Percentiles rank a stretch among this genome's conserved stretches.
phyloP scores from a whole-genome alignment of 163 green algal genomes.

The Chlamydomonas reinhardtii region DNA sequence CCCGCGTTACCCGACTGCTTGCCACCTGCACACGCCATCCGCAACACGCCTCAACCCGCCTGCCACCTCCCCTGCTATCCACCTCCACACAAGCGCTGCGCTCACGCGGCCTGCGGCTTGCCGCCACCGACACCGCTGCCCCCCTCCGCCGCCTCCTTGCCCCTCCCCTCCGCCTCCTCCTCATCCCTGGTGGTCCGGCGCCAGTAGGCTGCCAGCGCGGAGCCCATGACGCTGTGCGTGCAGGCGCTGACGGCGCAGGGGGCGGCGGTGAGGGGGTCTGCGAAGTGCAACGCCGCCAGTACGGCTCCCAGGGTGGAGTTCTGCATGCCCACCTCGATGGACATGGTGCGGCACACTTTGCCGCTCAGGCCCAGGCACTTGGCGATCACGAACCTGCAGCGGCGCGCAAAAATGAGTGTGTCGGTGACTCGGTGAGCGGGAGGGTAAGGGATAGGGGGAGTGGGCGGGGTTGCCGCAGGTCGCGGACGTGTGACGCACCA shows the following conservation, averaged over 20 bases:
- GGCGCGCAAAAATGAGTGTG: neutral
- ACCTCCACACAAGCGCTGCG: too few species aligned
- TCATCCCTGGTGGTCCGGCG: slow-evolving; percentile 10
- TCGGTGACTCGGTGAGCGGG: neutral
- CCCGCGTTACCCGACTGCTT: too few species aligned
- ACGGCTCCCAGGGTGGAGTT: slow-evolving; percentile 82
- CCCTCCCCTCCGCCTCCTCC: neutral
- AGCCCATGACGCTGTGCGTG: slow-evolving; percentile 77
- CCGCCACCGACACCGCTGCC: neutral
- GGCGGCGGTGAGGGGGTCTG: slow-evolving; percentile 72
- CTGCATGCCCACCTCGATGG: slow-evolving; percentile 84
- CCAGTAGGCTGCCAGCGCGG: slow-evolving; percentile 72
- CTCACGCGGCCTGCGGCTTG: neutral
- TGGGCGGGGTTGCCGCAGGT: too few species aligned
- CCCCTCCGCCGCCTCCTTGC: neutral
- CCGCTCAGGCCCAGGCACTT: slow-evolving; percentile 68
- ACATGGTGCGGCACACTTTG: slow-evolving; percentile 75
- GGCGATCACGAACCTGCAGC: slow-evolving; percentile 73
- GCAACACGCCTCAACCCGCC: too few species aligned
- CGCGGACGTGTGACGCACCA: too few species aligned
- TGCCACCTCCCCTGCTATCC: too few species aligned
- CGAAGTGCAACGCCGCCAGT: slow-evolving; percentile 79
- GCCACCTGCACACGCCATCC: too few species aligned
- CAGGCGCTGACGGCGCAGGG: slow-evolving; percentile 81
- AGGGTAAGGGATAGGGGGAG: too few species aligned